Base-by-base conservation (phyloP, 202 grass and related monocot genomes). In the Setaria italica region DNA sequence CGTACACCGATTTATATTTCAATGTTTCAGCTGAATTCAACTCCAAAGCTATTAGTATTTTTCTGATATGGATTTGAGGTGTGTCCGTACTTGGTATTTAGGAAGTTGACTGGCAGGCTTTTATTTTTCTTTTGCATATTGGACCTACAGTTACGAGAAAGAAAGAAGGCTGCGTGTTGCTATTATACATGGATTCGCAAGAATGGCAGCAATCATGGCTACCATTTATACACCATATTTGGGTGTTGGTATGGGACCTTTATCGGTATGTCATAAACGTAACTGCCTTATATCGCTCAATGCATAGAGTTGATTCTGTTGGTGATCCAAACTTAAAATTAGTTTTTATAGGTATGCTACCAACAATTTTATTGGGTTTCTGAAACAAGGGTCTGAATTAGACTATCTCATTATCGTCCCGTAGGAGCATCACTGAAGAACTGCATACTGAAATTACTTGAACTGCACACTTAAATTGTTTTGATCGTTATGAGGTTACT, bases 131-230 rank as follows among this genome's bases (percentile, higher is more conserved):
- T 79, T 58, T 87, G 12, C 49, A 67, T 57, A 63, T 84, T 74
- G 78, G 43, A 25, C 25, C 21, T 90, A 70, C 55, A 98, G 96
- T 57, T 98, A 98, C 86, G 96, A 98, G 83, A 85, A 87, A 15
- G 93, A 98, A 76, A 94, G 96, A 92, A 95, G 85, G 75, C 83
- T 95, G 15, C 96, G 96, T 64, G 96, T 98, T 76, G 91, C 96
- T 77, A 32, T 98, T 85, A 94, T 98, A 89, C 92, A 98, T 84
- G 96, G 93, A 78, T 90, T 98, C 86, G 93, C 96, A 85, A 89
- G 96, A 86, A 98, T 95, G 96, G 96, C 96, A 77, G 93, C 96
- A 76, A 92, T 89, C 80, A 98, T 98, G 96, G 96, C 96, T 86
- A 88, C 91, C 30, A 95, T 91, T 83, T 98, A 98, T 37, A 87